Conservation (phyloP, 495 filamentous ascomycete genomes). For the Physcia stellaris region DNA sequence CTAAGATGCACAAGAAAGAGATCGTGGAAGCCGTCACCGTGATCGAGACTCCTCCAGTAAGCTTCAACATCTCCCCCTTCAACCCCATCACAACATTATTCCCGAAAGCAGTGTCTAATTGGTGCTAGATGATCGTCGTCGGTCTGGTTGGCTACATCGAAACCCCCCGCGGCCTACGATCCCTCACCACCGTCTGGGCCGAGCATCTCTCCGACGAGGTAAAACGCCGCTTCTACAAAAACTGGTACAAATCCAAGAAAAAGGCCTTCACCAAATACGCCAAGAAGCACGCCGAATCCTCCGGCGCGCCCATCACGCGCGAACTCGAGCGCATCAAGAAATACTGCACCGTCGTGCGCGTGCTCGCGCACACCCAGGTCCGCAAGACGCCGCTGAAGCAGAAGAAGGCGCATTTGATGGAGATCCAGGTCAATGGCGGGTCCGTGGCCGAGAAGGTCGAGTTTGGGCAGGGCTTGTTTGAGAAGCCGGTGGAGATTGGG, state of each 20-base stretch:
- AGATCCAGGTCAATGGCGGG: slow-evolving; percentile 99
- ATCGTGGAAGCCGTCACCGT: slow-evolving; percentile 97
- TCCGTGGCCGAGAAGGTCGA: slow-evolving; percentile 90
- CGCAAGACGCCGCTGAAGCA: slow-evolving; percentile 98
- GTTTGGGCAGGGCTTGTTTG: slow-evolving; percentile 87
- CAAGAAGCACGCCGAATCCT: slow-evolving; percentile 96
- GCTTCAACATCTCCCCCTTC: slow-evolving; percentile 25
- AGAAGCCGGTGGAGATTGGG: slow-evolving; percentile 91
- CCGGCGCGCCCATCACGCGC: slow-evolving; percentile 75
- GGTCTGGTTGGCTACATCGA: slow-evolving; percentile 99
- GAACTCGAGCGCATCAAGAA: slow-evolving; percentile 99
- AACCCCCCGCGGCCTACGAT: slow-evolving; percentile 98
- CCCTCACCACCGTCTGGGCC: slow-evolving; percentile 98
- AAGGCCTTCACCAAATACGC: slow-evolving; percentile 99
- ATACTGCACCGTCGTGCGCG: slow-evolving; percentile 99
- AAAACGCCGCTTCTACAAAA: slow-evolving; percentile 99
- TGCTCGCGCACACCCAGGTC: slow-evolving; percentile 99
- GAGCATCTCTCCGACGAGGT: slow-evolving; percentile 97
- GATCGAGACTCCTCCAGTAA: slow-evolving; percentile 99
- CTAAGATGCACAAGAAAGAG: slow-evolving; percentile 99
- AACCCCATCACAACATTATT: no score
- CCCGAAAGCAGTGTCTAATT: no score
- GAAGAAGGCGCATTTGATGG: slow-evolving; percentile 99
- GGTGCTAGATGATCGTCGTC: slow-evolving; percentile 85
- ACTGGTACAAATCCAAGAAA: slow-evolving; percentile 99